Evolutionary conservation across 495 filamentous ascomycete genomes (phyloP), one percentile per base, ranked within the genome.

Genomic region (Lasiosphaeria miniovina): DNA sequence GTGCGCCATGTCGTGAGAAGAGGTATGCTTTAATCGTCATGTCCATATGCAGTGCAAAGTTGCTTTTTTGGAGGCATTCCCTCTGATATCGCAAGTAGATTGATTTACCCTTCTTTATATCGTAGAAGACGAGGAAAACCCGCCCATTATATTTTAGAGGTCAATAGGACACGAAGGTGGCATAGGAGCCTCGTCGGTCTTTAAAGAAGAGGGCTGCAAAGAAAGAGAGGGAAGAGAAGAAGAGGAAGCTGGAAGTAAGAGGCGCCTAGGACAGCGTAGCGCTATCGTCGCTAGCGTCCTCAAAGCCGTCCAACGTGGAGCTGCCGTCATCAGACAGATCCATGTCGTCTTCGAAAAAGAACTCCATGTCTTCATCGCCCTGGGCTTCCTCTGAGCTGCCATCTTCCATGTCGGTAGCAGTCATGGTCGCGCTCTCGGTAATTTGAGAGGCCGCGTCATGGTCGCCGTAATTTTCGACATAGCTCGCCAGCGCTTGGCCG

Each of bases 281-380:
- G 5, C 8, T 38, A 36, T 58, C 55, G 8, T 54, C 10, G 24
- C 24, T 2, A 24, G 2, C 24, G 31, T 65, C 55, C 50, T 69
- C 64, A 41, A 61, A 64, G 41, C 61, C 67, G 50, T 66, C 61
- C 54, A 69, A 15, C 33, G 67, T 69, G 11, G 51, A 54, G 32
- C 51, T 49, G 10, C 50, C 38, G 35, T 48, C 51, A 35, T 61
- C 59, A 2, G 59, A 57, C 14, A 41, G 11, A 31, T 51, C 59
- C 15, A 56, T 32, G 7, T 57, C 54, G 15, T 35, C 53, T 14
- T 51, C 41, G 41, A 45, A 24, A 24, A 24, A 24, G 24, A 24
- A 24, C 24, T 24, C 24, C 24, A 24, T 24, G 24, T 24, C 24
- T 24, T 24, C 43, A 4, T 46, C 43, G 43, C 12, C 43, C 12